Conservation (phyloP, 192 early-diverging fungal species). For the Coemansia sp. region DNA sequence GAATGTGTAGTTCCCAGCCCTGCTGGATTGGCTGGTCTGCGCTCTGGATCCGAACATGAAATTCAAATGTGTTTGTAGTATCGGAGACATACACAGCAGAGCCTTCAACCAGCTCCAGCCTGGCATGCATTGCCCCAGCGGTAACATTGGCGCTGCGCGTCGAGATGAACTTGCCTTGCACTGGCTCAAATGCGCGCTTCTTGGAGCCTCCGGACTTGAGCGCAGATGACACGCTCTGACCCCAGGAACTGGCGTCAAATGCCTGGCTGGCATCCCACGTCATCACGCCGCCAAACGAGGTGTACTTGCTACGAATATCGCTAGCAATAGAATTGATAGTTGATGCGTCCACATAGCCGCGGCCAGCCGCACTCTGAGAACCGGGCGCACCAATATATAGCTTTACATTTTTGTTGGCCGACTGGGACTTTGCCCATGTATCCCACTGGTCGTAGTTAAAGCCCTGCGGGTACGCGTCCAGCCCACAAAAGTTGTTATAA, state of each 20-base stretch:
- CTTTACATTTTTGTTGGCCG: constrained; percentile 60
- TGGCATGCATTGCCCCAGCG: not conserved
- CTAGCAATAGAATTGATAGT: constrained; percentile 46
- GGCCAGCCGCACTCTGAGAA: constrained; percentile 55
- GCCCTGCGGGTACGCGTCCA: constrained; percentile 46
- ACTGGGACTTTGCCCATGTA: constrained; percentile 59
- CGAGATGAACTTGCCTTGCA: not conserved
- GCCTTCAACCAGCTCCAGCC: constrained; percentile 5
- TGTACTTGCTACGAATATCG: constrained; percentile 38
- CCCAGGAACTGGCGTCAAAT: constrained; percentile 34
- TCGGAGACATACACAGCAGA: not conserved
- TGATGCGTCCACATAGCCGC: constrained; percentile 53
- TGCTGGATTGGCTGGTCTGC: constrained; percentile 2
- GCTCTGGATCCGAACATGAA: not conserved
- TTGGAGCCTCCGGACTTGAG: constrained; percentile 24
- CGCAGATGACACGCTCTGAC: constrained; percentile 26
- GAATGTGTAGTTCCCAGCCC: constrained; percentile 4
- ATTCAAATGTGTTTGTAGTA: not conserved
- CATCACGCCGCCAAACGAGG: constrained; percentile 70
- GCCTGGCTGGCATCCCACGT: constrained; percentile 60
- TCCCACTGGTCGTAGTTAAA: constrained; percentile 66
- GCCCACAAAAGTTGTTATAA: constrained; percentile 68
- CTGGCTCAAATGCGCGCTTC: not conserved
- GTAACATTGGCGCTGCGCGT: not conserved
- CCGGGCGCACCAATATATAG: constrained; percentile 61